These are phyloP conservation scores for Mrakia blollopis DNA, from an alignment of 768 basidiomycete species.

Conservation along the genomic window DNA sequence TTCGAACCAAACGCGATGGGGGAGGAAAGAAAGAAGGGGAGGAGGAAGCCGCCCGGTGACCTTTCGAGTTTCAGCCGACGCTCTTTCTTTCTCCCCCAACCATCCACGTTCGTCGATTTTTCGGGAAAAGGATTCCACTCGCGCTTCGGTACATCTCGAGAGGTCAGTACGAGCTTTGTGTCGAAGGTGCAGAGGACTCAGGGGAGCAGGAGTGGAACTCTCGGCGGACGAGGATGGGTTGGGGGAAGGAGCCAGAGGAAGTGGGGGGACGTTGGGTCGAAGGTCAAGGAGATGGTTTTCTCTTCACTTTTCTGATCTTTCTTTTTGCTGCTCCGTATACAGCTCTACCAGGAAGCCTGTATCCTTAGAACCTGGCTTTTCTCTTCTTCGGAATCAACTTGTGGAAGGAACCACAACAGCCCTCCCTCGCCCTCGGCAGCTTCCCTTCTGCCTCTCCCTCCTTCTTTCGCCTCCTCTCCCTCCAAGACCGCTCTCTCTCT, in stretches of 20 bases:
- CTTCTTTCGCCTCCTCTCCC: no score
- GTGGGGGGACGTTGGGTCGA: constrained; percentile 1
- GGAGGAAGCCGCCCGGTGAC: background rate
- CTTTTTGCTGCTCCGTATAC: background rate
- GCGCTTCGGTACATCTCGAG: no score
- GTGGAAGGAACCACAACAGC: no score
- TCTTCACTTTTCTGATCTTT: background rate
- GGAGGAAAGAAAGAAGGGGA: background rate
- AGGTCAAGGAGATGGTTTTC: background rate
- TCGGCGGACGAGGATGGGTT: background rate
- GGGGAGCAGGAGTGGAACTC: background rate
- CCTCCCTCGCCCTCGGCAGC: no score
- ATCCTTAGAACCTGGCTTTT: background rate
- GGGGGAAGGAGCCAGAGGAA: background rate
- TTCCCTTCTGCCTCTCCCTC: no score
- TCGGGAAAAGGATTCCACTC: background rate
- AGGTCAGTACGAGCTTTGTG: no score
- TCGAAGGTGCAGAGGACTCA: background rate
- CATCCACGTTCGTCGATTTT: background rate
- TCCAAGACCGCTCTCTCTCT: no score
- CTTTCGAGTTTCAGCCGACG: background rate
- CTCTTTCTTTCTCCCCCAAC: background rate
- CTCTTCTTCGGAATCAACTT: no score
- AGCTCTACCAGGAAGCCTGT: background rate
- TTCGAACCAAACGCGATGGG: background rate